These are phyloP conservation scores for Naganishia randhawae DNA, from an alignment of 768 basidiomycete genomes.

Conservation along the genomic window DNA sequence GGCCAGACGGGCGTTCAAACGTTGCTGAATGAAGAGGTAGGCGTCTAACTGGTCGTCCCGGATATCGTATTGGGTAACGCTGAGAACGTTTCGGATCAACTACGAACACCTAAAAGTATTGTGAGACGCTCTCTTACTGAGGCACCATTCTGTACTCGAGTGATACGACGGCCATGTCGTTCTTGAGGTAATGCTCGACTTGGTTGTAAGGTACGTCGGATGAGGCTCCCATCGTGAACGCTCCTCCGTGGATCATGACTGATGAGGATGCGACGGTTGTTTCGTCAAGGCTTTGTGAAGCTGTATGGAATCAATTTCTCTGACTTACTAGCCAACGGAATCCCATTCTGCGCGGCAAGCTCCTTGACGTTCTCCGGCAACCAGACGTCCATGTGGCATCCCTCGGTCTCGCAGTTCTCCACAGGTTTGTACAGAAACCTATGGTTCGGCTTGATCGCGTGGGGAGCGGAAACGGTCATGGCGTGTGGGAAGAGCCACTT, in stretches of 20 bases:
- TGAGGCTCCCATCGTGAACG: constrained; percentile 25
- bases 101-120: neutral
- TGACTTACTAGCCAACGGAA: constrained; percentile 1
- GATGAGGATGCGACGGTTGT: too few relatives aligned
- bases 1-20: neutral
- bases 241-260: constrained; percentile 31
- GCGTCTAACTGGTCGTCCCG: constrained; percentile 27
- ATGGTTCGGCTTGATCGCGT: neutral
- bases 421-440: constrained; percentile 28
- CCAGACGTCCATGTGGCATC: constrained; percentile 30
- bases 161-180: constrained; percentile 24
- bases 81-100: neutral
- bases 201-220: constrained; percentile 26
- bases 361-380: constrained; percentile 6
- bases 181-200: constrained; percentile 22
- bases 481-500: neutral
- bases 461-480: constrained; percentile 5
- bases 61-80: constrained; percentile 24
- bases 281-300: too few relatives aligned
- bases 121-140: constrained; percentile 8
- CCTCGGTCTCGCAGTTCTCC: constrained; percentile 15
- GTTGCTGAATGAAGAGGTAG: constrained; percentile 22
- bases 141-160: constrained; percentile 29
- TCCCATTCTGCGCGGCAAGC: neutral
- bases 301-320: neutral